Base-by-base conservation (phyloP, 345 rosid species). In the Populus deltoides region DNA sequence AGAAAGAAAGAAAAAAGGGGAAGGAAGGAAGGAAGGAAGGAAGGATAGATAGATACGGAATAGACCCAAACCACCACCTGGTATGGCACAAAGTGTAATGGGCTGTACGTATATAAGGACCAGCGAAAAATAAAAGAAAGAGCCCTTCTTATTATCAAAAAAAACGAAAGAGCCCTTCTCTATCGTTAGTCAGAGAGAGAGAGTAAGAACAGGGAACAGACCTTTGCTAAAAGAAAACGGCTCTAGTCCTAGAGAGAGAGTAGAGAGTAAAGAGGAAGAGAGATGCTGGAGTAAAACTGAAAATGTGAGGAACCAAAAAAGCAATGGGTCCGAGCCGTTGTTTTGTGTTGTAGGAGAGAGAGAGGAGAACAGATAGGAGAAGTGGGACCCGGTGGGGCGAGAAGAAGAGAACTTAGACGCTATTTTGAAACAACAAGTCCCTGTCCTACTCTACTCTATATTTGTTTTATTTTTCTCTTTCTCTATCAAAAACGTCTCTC, bases 361-460 rank as follows among this genome's bases (percentile, higher is more conserved):
- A 74, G 73, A 74, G 76, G 1, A 43, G 47, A 43, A 11, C 2
- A 43, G 47, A 43, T 10, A 43, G 11, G 47, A 43, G 29, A 43
- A 43, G 70, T 70, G 87, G 89, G 90, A 25, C 88, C 87, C 83
- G 18, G 36, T 13, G 61, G 49, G 36, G 5, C 8, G 12, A 31
- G 76, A 10, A 29, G 86, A 89, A 85, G 90, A 73, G 94, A 87
- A 91, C 86, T 87, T 88, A 36, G 94, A 91, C 92, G 85, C 88
- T 25, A 82, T 87, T 82, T 85, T 74, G 88, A 78, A 83, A 35
- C 79, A 55, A 75, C 76, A 77, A 78, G 85, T 84, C 93, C 69
- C 80, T 86, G 72, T 88, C 92, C 75, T 24, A 10, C 83, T 43
- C 47, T 43, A 43, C 81, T 83, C 62, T 78, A 76, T 71, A 76